Evolutionary conservation across 768 basidiomycete genomes (phyloP).

Genomic region (Hirschioporus abietinus): DNA sequence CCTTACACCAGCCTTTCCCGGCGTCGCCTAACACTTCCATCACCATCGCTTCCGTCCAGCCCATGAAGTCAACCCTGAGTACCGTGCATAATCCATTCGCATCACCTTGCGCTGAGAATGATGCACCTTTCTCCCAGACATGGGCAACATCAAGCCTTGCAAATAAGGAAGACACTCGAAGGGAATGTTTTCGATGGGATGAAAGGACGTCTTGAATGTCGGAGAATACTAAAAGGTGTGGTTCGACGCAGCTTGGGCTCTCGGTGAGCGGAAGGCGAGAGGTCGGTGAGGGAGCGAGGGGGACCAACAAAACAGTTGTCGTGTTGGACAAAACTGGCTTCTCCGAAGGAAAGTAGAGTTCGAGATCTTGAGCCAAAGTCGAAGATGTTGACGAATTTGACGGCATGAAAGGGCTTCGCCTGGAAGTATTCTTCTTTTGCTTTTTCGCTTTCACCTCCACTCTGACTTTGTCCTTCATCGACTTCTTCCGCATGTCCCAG

Average conservation of each 20-base stretch:
- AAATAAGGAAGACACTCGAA: slow-evolving; percentile 66
- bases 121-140: slow-evolving; percentile 60
- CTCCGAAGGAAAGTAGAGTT: slow-evolving; percentile 55
- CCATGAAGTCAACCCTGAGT: slow-evolving; percentile 64
- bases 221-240: slow-evolving; percentile 48
- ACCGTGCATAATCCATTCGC: slow-evolving; percentile 56
- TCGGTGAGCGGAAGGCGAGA: slow-evolving; percentile 51
- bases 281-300: slow-evolving; percentile 71
- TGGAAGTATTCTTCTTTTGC: slow-evolving; percentile 18
- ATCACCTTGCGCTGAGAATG: slow-evolving; percentile 57
- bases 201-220: slow-evolving; percentile 47
- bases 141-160: slow-evolving; percentile 61
- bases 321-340: slow-evolving; percentile 30
- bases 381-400: slow-evolving; percentile 16
- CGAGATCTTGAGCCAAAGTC: slow-evolving; percentile 31
- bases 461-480: slow-evolving; percentile 30
- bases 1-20: slow-evolving; percentile 67
- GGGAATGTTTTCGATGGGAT: slow-evolving; percentile 48
- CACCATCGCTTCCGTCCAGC: slow-evolving; percentile 67
- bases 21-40: slow-evolving; percentile 65
- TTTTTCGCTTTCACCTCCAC: slow-evolving; percentile 18
- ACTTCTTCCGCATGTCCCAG: slow-evolving; percentile 51
- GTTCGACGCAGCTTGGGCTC: slow-evolving; percentile 20
- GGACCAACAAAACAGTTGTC: slow-evolving; percentile 66
- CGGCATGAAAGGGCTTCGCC: slow-evolving; percentile 24